Evolutionary conservation across 2,329 filamentous ascomycete genomes (phyloP).

Genomic region (Aureobasidium sp.): DNA sequence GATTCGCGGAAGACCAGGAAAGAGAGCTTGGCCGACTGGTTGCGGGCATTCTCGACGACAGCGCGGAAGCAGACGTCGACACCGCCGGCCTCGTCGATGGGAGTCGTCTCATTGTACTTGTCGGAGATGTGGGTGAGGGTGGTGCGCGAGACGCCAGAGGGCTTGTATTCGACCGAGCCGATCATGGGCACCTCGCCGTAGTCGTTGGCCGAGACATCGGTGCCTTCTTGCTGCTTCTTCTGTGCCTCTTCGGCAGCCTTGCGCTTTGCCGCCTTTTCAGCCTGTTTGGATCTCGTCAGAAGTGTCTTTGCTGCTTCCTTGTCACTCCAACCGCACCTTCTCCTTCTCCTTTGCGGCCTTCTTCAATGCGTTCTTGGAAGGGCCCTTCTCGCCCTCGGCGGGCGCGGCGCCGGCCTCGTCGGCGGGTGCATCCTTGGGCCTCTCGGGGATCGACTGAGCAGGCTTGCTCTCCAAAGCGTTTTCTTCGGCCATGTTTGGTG

Average conservation of each 20-base stretch:
- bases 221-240: conserved; percentile 59
- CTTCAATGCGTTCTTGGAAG: conserved; percentile 75
- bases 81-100: conserved; percentile 31
- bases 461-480: conserved; percentile 18
- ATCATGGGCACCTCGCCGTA: conserved; percentile 65
- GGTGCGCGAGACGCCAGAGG: conserved; percentile 49
- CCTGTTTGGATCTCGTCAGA: conserved; percentile 20
- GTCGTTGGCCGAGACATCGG: conserved; percentile 63
- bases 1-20: conserved; percentile 79
- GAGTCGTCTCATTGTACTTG: conserved; percentile 53
- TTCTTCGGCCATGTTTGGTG: conserved; percentile 22
- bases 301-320: background rate
- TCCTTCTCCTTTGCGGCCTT: conserved; percentile 88
- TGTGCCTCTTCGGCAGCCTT: conserved; percentile 61
- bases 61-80: conserved; percentile 65
- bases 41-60: conserved; percentile 79
- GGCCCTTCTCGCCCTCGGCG: conserved; percentile 36
- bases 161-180: conserved; percentile 45
- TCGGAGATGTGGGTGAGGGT: conserved; percentile 58
- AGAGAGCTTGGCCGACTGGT: conserved; percentile 83
- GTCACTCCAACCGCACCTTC: conserved; percentile 50
- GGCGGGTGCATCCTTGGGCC: conserved; percentile 25
- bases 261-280: conserved; percentile 60
- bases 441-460: conserved; percentile 24
- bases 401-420: conserved; percentile 19